A percentile compares a stretch with the other conserved stretches of the same genome.
Evolutionary conservation across 1,139 yeast species (phyloP).

Genomic region (Zygoascus meyerae): DNA sequence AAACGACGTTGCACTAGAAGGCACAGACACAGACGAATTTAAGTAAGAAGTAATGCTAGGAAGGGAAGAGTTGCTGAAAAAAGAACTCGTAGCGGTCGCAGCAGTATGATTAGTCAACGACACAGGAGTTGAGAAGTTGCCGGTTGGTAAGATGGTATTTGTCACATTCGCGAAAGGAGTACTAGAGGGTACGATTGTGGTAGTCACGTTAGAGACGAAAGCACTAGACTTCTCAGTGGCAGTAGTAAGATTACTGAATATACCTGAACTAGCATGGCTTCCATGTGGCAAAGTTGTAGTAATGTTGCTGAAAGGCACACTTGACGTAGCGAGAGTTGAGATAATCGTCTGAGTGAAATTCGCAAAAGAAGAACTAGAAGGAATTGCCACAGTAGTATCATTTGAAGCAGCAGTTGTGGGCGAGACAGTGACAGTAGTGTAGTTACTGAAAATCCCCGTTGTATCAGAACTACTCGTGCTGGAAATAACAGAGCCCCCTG

Average conservation of each 20-base stretch:
- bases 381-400: constrained; percentile 5
- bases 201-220: neutral
- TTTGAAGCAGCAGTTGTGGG: neutral
- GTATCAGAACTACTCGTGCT: neutral
- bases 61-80: neutral
- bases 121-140: neutral
- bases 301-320: neutral
- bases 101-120: neutral
- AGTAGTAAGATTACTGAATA: neutral
- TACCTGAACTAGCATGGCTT: neutral
- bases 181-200: neutral
- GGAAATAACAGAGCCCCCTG: neutral
- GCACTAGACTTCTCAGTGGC: neutral
- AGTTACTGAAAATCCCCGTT: neutral
- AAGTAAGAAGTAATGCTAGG: neutral
- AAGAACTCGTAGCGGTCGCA: neutral
- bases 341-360: constrained; percentile 1
- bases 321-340: too few relatives aligned
- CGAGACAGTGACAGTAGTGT: neutral
- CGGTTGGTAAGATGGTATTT: neutral
- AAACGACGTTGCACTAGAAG: neutral
- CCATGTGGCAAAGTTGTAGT: constrained; percentile 1
- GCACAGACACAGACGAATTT: neutral
- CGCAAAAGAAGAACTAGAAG: constrained; percentile 2
- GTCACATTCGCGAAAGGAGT: constrained; percentile 1